Conservation (phyloP, 2,329 filamentous ascomycete genomes). For the Teratosphaeria epicoccoides region DNA sequence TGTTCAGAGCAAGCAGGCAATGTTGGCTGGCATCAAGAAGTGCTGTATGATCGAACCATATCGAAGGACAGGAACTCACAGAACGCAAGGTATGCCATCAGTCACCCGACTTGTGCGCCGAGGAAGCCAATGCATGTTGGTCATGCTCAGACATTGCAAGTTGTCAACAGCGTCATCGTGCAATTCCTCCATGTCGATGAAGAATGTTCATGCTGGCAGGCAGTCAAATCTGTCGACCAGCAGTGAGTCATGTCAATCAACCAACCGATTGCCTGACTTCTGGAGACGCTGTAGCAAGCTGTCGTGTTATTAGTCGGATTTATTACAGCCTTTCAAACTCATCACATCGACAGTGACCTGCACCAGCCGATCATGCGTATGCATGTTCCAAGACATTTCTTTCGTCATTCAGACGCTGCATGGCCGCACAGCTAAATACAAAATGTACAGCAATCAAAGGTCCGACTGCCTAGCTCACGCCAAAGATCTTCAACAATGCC, state of each 20-base stretch:
- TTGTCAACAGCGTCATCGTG: no score
- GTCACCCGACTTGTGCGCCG: no score
- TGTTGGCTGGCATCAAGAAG: background rate
- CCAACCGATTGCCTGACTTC: no score
- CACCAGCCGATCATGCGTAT: background rate
- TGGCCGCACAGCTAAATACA: background rate
- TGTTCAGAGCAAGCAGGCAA: background rate
- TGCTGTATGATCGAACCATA: background rate
- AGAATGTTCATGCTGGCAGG: no score
- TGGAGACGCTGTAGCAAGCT: no score
- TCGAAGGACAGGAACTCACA: no score
- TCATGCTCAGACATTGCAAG: no score
- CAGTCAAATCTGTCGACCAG: no score
- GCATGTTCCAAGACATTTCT: background rate
- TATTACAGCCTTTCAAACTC: background rate
- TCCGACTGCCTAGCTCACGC: background rate
- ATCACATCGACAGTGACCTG: background rate
- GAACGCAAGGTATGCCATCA: no score
- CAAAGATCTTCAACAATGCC: constrained; percentile 16
- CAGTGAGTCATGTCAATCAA: no score
- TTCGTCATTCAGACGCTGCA: background rate
- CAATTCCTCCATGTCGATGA: background rate
- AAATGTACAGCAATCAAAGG: background rate
- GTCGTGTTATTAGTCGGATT: no score
- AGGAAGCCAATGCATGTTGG: no score